Conservation (phyloP, 179 eudicot species). For the Nepenthes alata region DNA sequence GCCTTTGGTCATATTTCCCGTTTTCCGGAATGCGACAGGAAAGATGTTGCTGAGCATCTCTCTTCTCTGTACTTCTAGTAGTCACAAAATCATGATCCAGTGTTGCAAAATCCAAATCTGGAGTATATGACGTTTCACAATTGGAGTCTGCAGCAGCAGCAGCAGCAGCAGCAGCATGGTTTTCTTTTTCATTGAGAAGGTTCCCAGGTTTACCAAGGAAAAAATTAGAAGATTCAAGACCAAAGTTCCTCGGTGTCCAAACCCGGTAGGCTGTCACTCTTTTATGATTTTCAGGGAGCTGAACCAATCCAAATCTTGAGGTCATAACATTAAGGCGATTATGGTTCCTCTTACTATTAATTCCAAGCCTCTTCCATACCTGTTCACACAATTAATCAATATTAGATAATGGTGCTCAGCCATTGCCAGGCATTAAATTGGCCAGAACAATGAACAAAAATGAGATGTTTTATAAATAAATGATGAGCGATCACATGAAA, state of each 20-base stretch:
- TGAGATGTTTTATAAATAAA: no score
- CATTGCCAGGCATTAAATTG: no score
- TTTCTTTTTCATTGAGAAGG: constrained; percentile 19
- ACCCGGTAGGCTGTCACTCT: constrained; percentile 58
- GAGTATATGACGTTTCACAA: constrained; percentile 15
- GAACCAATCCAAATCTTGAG: constrained; percentile 65
- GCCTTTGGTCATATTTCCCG: constrained; percentile 17
- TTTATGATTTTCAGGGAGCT: constrained; percentile 53
- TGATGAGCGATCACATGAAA: no score
- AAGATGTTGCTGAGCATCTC: constrained; percentile 25
- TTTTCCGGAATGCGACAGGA: constrained; percentile 17
- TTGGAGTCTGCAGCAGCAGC: constrained; percentile 12
- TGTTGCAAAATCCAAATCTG: constrained; percentile 19
- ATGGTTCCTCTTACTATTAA: constrained; percentile 55
- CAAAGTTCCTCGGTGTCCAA: constrained; percentile 66
- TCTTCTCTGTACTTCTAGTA: constrained; percentile 13
- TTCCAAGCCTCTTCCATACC: constrained; percentile 81
- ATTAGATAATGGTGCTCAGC: neutral
- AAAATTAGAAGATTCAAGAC: constrained; percentile 31
- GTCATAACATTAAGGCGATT: constrained; percentile 42
- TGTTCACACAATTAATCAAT: constrained; percentile 16
- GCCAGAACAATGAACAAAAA: no score
- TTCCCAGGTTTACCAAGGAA: constrained; percentile 20
- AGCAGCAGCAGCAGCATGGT: constrained; percentile 13
- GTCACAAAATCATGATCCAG: constrained; percentile 18